Evolutionary conservation across 2,329 filamentous ascomycete species (phyloP).

Genomic region (Lachnum nothofagi): DNA sequence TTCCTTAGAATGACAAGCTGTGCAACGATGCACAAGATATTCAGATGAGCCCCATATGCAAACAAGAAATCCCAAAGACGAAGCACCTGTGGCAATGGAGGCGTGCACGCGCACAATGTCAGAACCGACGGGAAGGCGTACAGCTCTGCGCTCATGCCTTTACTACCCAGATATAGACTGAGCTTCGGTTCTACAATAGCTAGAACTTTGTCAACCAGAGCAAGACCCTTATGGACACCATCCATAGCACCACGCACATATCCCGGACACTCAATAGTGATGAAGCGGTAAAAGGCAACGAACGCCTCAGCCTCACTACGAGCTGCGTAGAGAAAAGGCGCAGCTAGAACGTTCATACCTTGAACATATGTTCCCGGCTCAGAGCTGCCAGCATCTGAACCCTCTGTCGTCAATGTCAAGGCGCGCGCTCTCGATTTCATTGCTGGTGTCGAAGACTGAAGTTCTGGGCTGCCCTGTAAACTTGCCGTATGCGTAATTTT

Average conservation of each 20-base stretch:
- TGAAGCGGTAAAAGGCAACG: slow-evolving; percentile 78
- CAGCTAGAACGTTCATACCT: slow-evolving; percentile 97
- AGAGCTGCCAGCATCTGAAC: slow-evolving; percentile 53
- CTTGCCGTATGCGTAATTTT: slow-evolving; percentile 23
- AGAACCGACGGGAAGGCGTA: slow-evolving; percentile 95
- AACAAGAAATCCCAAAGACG: slow-evolving; percentile 96
- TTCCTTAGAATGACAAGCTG: slow-evolving; percentile 86
- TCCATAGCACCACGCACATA: slow-evolving; percentile 97
- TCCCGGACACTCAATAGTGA: slow-evolving; percentile 82
- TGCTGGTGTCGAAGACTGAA: slow-evolving; percentile 22
- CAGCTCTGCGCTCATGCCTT: slow-evolving; percentile 85
- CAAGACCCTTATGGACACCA: slow-evolving; percentile 86
- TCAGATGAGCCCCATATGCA: slow-evolving; percentile 89
- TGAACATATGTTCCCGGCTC: slow-evolving; percentile 89
- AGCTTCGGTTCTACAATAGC: slow-evolving; percentile 88
- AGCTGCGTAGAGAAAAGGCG: slow-evolving; percentile 90
- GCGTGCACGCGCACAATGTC: slow-evolving; percentile 92
- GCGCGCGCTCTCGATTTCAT: slow-evolving; percentile 47
- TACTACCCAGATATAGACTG: slow-evolving; percentile 74
- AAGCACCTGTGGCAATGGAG: slow-evolving; percentile 86
- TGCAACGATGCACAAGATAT: slow-evolving; percentile 93
- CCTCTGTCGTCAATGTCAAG: slow-evolving; percentile 57
- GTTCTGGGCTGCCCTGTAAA: slow-evolving; percentile 28
- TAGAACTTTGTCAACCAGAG: slow-evolving; percentile 85
- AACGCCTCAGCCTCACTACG: slow-evolving; percentile 94